Conservation (phyloP, 163 green algal genomes). For the Trebouxiophyceae sp. region DNA sequence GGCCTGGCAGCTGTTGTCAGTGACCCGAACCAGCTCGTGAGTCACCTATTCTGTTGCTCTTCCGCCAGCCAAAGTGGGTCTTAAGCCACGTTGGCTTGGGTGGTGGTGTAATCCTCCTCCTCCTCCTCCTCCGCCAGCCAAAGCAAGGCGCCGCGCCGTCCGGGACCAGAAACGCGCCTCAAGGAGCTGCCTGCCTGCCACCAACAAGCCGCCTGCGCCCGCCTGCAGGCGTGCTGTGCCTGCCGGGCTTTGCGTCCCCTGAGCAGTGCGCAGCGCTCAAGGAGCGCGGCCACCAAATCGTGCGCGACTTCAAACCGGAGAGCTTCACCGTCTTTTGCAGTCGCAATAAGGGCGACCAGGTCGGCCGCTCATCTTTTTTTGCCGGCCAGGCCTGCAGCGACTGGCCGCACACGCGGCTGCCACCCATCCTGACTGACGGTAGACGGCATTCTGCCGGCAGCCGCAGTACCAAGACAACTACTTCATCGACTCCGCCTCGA, state of each 20-base stretch:
- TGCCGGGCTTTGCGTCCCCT: constrained; percentile 43
- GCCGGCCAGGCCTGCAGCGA: not conserved
- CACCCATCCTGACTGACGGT: constrained; percentile 5
- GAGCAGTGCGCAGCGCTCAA: constrained; percentile 52
- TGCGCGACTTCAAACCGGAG: constrained; percentile 52
- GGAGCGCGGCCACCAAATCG: constrained; percentile 42
- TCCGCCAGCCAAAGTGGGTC: too few species aligned
- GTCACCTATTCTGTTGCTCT: too few species aligned
- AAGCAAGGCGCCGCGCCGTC: too few species aligned
- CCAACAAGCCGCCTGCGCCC: too few species aligned
- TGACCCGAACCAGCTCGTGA: too few species aligned
- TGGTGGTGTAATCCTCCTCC: too few species aligned
- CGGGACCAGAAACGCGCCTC: too few species aligned
- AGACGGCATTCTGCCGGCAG: constrained; percentile 22
- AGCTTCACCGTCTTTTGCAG: constrained; percentile 64
- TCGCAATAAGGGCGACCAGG: not conserved
- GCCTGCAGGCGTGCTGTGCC: constrained; percentile 53
- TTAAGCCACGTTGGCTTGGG: too few species aligned
- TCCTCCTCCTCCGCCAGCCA: too few species aligned
- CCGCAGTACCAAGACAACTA: constrained; percentile 38
- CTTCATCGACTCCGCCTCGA: constrained; percentile 62
- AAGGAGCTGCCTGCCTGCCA: too few species aligned
- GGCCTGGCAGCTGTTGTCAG: too few species aligned
- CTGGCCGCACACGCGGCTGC: not conserved
- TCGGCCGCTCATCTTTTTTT: not conserved